Evolutionary conservation across 257 asterid genomes (phyloP).

Genomic region (Coffea eugenioides): DNA sequence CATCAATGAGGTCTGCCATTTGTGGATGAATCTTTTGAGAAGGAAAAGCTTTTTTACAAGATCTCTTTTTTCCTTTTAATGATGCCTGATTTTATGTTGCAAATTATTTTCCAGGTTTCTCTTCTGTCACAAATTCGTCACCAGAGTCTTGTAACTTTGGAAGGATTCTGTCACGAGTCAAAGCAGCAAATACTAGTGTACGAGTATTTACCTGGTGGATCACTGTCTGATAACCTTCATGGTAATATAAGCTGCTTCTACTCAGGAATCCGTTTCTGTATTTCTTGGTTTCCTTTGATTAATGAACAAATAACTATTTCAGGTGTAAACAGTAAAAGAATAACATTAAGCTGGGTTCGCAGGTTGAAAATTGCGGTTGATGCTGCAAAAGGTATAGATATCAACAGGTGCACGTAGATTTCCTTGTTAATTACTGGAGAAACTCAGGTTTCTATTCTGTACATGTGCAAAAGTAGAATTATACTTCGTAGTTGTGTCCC

Average conservation of each 20-base stretch:
- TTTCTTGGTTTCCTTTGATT: neutral
- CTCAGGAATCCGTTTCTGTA: neutral
- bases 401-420: neutral
- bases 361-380: slow-evolving; percentile 87
- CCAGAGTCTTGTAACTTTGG: slow-evolving; percentile 71
- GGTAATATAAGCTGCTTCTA: slow-evolving; percentile 34
- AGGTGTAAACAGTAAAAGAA: slow-evolving; percentile 70
- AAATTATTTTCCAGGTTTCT: slow-evolving; percentile 50
- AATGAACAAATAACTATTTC: slow-evolving; percentile 17
- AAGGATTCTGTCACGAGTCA: slow-evolving; percentile 86
- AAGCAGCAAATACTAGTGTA: slow-evolving; percentile 92
- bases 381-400: slow-evolving; percentile 75
- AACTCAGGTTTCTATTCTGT: neutral
- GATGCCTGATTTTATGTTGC: slow-evolving; percentile 12
- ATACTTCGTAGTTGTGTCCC: neutral
- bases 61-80: neutral
- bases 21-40: neutral
- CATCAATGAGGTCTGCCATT: slow-evolving; percentile 67
- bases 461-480: neutral
- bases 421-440: neutral
- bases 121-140: slow-evolving; percentile 78
- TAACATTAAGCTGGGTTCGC: slow-evolving; percentile 85
- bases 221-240: slow-evolving; percentile 79
- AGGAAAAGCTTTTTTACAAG: neutral
- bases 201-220: slow-evolving; percentile 81